Evolutionary conservation across 2,329 filamentous ascomycete genomes (phyloP), one percentile per base, ranked within the genome.

Genomic region (Diaporthe citriasiana): DNA sequence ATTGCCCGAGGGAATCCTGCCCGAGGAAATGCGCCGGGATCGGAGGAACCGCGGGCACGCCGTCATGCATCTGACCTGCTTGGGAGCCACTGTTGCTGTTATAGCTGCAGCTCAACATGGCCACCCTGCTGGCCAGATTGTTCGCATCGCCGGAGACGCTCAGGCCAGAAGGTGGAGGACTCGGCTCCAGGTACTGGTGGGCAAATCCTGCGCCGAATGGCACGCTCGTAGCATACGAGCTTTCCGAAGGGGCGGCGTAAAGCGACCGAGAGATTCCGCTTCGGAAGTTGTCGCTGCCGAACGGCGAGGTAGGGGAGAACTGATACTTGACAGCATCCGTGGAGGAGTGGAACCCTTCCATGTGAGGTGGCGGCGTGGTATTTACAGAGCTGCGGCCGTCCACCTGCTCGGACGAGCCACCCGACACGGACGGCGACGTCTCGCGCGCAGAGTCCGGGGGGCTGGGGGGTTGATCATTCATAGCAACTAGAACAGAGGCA

Each of bases 401-500:
- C 78, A 93, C 92, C 70, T 89, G 91, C 73, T 96, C 95, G 35
- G 94, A 97, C 70, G 93, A 94, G 35, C 91, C 73, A 30, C 75
- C 92, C 40, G 95, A 97, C 27, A 93, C 93, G 30, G 92, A 92
- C 3, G 95, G 95, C 27, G 95, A 98, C 30, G 89, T 89, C 79
- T 92, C 89, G 79, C 91, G 91, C 73, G 92, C 87, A 50, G 90
- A 92, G 73, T 92, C 90, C 38, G 91, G 90, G 59, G 92, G 89
- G 6, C 91, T 92, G 53, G 89, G 86, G 59, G 79, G 77, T 71
- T 82, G 82, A 78, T 82, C 84, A 81, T 92, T 98, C 95, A 99
- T 98, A 80, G 92, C 93, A 74, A 98, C 93, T 77, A 99, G 88
- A 70, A 98, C 97, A n/a, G 95, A 97, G 51, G 97, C 97, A 53